Evolutionary conservation across 2,329 filamentous ascomycete genomes (phyloP), one percentile per base, ranked within the genome.

Genomic region (Talaromyces sp.): DNA sequence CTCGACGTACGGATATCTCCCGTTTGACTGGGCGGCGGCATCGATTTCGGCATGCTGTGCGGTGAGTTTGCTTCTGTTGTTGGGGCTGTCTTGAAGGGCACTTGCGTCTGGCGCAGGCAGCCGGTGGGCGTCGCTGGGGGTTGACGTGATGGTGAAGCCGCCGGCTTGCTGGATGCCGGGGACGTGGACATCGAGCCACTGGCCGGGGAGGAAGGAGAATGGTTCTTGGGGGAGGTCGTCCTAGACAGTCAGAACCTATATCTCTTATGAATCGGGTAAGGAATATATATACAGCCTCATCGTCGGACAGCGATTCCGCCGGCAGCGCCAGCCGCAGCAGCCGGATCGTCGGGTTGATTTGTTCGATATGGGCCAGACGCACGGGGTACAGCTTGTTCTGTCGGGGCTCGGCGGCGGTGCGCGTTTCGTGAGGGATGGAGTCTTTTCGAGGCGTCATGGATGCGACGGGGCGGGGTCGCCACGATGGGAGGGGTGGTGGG

Each of bases 111-210:
- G 65, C 21, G 65, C 65, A 11, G 70, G 69, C n/a, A 73, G 66
- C 11, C 66, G 54, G 71, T 73, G 63, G 3, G 84, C 82, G 58
- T 81, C 77, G 49, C 81, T 82, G 0, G 91, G 91, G 0, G 88
- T 78, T 1, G 90, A 95, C 7, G 91, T 93, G 64, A 96, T 89
- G 49, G 91, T 96, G 79, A 96, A 96, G 61, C 92, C 92, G 35
- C 92, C 92, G 3, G 90, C 87, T 71, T 88, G 86, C 50, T 82
- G 68, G 51, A 90, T 77, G 41, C 78, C 80, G 1, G 92, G 91
- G 58, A 91, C 83, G 71, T 89, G 88, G 7, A 91, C 87, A 72
- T 96, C 92, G 59, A 96, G 82, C 90, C 91, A 96, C 80, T 96
- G 92, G 58, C 92, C 92, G 5, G 92, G 86, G 6, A 86, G 81